Conservation (phyloP, 1,284 basidiomycete genomes). For the Xerocomus amazonicus region DNA sequence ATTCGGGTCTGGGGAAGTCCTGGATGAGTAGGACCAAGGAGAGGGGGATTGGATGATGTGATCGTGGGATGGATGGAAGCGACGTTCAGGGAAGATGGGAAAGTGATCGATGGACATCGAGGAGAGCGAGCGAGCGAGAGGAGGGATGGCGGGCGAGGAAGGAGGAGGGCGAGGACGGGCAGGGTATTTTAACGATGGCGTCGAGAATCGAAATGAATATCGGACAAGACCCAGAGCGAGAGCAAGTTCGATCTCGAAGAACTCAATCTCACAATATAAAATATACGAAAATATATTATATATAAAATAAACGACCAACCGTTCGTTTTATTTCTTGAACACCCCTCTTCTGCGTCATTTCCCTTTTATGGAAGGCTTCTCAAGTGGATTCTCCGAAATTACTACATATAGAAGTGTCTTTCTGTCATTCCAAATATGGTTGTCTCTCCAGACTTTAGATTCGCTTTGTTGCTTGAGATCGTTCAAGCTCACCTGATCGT, state of each 20-base stretch:
- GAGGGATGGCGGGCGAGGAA: background rate
- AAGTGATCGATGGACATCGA: constrained; percentile 35
- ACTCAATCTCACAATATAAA: constrained; percentile 18
- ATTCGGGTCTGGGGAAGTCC: constrained; percentile 20
- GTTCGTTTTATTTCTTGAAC: background rate
- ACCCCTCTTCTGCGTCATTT: constrained; percentile 9
- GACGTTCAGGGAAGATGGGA: constrained; percentile 30
- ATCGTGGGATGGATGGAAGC: constrained; percentile 31
- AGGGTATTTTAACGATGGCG: constrained; percentile 25
- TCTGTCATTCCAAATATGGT: too few species aligned
- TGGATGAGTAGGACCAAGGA: constrained; percentile 28
- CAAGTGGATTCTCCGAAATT: constrained; percentile 10
- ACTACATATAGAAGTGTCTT: too few species aligned
- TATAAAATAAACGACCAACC: too few species aligned
- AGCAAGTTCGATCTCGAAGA: constrained; percentile 15
- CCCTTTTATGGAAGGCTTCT: constrained; percentile 24
- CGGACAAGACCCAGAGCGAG: constrained; percentile 7
- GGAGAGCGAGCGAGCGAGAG: constrained; percentile 8
- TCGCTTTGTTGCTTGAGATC: too few species aligned
- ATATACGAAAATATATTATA: background rate
- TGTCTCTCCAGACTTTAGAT: too few species aligned
- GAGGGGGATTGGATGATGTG: constrained; percentile 19
- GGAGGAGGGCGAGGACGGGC: constrained; percentile 8
- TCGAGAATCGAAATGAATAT: constrained; percentile 24
- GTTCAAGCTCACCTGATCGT: too few species aligned